A percentile compares a stretch with the other conserved stretches of the same genome.
Evolutionary conservation across 2,329 filamentous ascomycete species (phyloP).

Genomic region (Phialophora expanda): DNA sequence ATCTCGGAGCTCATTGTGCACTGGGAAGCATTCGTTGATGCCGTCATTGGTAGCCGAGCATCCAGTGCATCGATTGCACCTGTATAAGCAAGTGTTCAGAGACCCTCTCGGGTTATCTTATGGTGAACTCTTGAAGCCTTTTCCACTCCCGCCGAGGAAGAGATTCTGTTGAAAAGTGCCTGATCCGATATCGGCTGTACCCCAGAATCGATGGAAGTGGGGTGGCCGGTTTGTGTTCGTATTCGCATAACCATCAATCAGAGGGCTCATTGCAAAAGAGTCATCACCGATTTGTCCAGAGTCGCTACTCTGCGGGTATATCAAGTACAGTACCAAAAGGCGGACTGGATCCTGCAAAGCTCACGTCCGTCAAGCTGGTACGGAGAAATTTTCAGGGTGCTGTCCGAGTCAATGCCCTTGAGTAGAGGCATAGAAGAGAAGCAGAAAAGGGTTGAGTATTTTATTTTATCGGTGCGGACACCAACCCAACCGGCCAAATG

Average conservation of each 20-base stretch:
- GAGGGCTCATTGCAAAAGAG: neutral
- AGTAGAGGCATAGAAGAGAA: neutral
- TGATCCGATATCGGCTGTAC: constrained; percentile 18
- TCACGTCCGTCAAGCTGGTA: neutral
- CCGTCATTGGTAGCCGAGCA: neutral
- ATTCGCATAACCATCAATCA: neutral
- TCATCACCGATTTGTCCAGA: neutral
- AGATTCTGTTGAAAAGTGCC: neutral
- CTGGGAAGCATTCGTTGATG: neutral
- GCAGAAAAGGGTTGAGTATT: neutral
- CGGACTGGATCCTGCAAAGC: neutral
- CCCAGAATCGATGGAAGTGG: constrained; percentile 8
- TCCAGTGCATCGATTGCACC: neutral
- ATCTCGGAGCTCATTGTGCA: neutral
- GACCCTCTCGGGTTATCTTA: neutral
- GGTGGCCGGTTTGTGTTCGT: neutral
- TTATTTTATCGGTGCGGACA: neutral
- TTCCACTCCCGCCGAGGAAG: neutral
- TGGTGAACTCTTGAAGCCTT: neutral
- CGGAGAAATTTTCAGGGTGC: neutral
- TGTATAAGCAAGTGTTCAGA: neutral
- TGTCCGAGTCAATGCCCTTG: neutral
- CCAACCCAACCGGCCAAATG: constrained; percentile 51
- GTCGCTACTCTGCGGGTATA: no score
- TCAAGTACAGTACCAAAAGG: neutral